A percentile compares a stretch with the other conserved stretches of the same genome.
Conservation (phyloP, 2,329 filamentous ascomycete species). For the Monilinia polystroma region DNA sequence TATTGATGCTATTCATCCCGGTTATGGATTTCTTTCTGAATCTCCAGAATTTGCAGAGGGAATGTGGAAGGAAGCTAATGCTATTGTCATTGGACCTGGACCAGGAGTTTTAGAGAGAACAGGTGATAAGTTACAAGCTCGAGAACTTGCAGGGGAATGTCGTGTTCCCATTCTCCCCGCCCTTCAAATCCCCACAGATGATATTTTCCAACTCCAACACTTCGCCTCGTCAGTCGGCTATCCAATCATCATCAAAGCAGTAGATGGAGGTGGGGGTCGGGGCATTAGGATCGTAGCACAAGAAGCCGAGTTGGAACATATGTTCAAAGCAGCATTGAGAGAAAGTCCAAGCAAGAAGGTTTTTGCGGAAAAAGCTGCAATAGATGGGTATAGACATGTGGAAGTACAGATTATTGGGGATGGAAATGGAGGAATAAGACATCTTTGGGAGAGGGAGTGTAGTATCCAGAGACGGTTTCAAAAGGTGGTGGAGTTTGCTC, state of each 20-base stretch:
- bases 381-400: conserved; percentile 56
- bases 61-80: conserved; percentile 63
- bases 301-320: conserved; percentile 51
- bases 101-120: conserved; percentile 33
- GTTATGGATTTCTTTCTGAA: conserved; percentile 70
- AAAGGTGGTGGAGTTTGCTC: conserved; percentile 60
- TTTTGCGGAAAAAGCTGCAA: conserved; percentile 58
- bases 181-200: conserved; percentile 64
- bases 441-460: conserved; percentile 50
- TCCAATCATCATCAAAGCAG: conserved; percentile 59
- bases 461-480: conserved; percentile 52
- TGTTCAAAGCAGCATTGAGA: conserved; percentile 59
- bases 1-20: conserved; percentile 67
- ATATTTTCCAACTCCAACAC: conserved; percentile 57
- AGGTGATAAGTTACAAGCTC: conserved; percentile 51
- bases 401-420: conserved; percentile 53
- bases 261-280: conserved; percentile 64
- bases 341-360: conserved; percentile 56
- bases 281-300: conserved; percentile 56
- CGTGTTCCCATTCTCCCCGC: conserved; percentile 71
- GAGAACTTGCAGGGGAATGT: conserved; percentile 64
- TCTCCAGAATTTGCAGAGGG: conserved; percentile 67
- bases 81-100: conserved; percentile 70
- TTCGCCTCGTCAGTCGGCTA: conserved; percentile 42
- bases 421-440: conserved; percentile 48